These are phyloP conservation scores for Aspergillus baeticus DNA, from an alignment of 495 filamentous ascomycete species.

Conservation along the genomic window DNA sequence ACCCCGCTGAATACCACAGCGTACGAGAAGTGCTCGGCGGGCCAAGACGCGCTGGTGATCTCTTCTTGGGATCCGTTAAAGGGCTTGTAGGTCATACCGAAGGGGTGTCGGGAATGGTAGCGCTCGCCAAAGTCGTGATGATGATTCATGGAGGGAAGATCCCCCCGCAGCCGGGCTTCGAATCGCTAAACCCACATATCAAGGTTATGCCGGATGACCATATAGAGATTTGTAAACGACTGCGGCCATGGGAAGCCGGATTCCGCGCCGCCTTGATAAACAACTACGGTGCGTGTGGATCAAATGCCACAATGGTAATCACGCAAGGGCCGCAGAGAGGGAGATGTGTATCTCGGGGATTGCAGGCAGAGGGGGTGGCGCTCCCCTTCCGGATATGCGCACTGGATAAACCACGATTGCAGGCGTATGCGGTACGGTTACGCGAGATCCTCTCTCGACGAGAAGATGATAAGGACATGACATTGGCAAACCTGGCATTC, in stretches of 20 bases:
- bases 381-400: slow-evolving; percentile 19
- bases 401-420: slow-evolving; percentile 10
- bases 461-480: not conserved
- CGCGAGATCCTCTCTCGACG: not conserved
- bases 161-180: slow-evolving; percentile 42
- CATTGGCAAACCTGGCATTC: slow-evolving; percentile 16
- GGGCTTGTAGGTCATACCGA: slow-evolving; percentile 53
- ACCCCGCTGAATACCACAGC: slow-evolving; percentile 58
- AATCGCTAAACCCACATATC: slow-evolving; percentile 39
- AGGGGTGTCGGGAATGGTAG: slow-evolving; percentile 44
- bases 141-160: slow-evolving; percentile 48
- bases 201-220: slow-evolving; percentile 27
- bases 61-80: slow-evolving; percentile 46
- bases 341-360: not conserved
- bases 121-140: slow-evolving; percentile 45
- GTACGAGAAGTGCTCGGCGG: slow-evolving; percentile 37
- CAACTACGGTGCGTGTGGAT: slow-evolving; percentile 50
- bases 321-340: slow-evolving; percentile 14
- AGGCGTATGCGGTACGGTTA: slow-evolving; percentile 11
- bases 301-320: slow-evolving; percentile 40
- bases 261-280: slow-evolving; percentile 43
- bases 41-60: slow-evolving; percentile 16
- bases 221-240: slow-evolving; percentile 34
- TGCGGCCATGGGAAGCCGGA: slow-evolving; percentile 30
- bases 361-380: not conserved